Base-by-base conservation (phyloP, 768 basidiomycete species). In the Rickenella mellea region DNA sequence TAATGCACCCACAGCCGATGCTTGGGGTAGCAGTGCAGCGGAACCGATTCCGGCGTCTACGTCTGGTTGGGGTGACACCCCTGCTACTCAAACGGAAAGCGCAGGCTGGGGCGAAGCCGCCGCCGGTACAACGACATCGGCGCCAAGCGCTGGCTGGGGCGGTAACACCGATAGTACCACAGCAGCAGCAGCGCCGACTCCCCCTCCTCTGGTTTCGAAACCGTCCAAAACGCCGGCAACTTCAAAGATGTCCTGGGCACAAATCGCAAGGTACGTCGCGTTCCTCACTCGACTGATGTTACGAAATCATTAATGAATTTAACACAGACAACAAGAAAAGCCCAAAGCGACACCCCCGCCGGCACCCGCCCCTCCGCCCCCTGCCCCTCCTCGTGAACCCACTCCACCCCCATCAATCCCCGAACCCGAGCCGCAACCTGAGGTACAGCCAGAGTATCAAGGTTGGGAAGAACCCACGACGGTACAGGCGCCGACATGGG, bases 211-310 rank as follows among this genome's bases (percentile, higher is more conserved):
- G 19, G 20, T 14, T 30, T 20, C 27, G 21, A 40, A 40, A 17
- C 24, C 24, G 39, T 30, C 47, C 49, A 70, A 62, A 49, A 59
- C 63, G 11, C 83, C 78, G 62, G 67, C 74, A 9, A 82, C 84
- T 31, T 78, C 83, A 6, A 86, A 87, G 65, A 60, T 84, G 46
- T 88, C 87, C 27, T 90, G 86, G 86, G 87, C 87, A 6, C 83
- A 90, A 53, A 70, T 90, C 56, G 86, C 87, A 48, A 70, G 80
- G 85, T 83, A 54, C 6, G 71, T 63, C 19, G 12, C 15, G 29
- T 42, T 22, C 26, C 24, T 15, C 27, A 19, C 12, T 44, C 9
- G 11, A 17, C 21, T 40, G 41, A 25, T 17, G 19, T 5, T 20
- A 10, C 11, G 32, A 39, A 10, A 9, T 14, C 40, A n/a, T n/a